Conservation (phyloP, 2,329 filamentous ascomycete species). For the Fusarium nisikadoi region DNA sequence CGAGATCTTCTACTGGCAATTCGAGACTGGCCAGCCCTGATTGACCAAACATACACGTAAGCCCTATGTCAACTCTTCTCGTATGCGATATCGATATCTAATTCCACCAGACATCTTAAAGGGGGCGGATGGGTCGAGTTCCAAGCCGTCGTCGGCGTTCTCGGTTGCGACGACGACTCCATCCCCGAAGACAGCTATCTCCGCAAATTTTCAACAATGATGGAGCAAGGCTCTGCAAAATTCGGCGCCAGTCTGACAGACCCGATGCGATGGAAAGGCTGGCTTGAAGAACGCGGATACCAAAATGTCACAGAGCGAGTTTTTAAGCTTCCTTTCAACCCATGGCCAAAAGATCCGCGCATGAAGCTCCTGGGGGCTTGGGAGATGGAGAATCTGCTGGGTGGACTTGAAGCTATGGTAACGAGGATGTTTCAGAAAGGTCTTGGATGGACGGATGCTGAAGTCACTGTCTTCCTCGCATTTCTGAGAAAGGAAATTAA, state of each 20-base stretch:
- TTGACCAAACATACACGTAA: conserved; percentile 51
- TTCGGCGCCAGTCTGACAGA: conserved; percentile 46
- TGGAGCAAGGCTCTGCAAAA: conserved; percentile 44
- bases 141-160: conserved; percentile 39
- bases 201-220: conserved; percentile 42
- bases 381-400: conserved; percentile 42
- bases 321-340: conserved; percentile 59
- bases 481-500: conserved; percentile 37
- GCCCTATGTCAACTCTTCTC: fast-evolving
- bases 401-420: conserved; percentile 44
- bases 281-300: conserved; percentile 63
- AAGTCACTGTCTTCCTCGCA: conserved; percentile 37
- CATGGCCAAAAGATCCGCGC: conserved; percentile 61
- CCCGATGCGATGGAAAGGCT: conserved; percentile 43
- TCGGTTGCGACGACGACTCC: conserved; percentile 38
- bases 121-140: conserved; percentile 36
- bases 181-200: conserved; percentile 38
- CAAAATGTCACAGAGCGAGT: conserved; percentile 58
- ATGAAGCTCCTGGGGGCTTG: conserved; percentile 59
- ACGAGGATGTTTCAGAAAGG: conserved; percentile 48
- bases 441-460: conserved; percentile 36
- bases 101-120: conserved; percentile 19
- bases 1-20: conserved; percentile 47
- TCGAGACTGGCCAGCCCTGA: conserved; percentile 46
- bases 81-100: neutral